Base-by-base conservation (phyloP, 257 asterid species). In the Petrea volubilis region DNA sequence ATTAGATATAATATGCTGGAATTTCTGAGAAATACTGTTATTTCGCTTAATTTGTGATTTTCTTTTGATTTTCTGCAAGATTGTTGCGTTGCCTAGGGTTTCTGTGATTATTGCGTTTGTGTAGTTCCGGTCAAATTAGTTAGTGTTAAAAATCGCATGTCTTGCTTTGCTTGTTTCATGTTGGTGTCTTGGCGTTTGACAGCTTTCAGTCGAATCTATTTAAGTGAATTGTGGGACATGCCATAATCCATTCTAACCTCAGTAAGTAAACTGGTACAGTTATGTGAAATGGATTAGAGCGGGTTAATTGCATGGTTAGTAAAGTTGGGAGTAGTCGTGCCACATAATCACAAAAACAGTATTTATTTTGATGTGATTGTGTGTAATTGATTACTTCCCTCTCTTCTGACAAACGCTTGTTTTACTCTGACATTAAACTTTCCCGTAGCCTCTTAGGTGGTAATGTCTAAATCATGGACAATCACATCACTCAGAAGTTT, bases 1-100 rank as follows among this genome's bases (percentile, higher is more conserved):
- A 34, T 67, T 58, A 74, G 73, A 52, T 58, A 10, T 33, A 33
- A 10, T 66, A 47, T 8, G 41, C 62, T 66, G 29, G 0, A 6
- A 18, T 7, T 14, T 36, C 38, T 59, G 14, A 23, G 18, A 36
- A 36, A 46, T 34, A 33, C 3, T 33, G 47, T 41, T 12, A 18
- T 24, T 59, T 44, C 66, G 25, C 59, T 66, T 34, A 46, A 46
- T 47, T 46, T 21, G 8, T 29, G 6, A n/a, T 7, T 5, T 28
- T 55, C 33, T 27, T 34, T 21, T 21, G 5, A 34, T 13, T 28
- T 27, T 46, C 21, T 49, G 8, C n/a, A 33, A 49, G 17, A 33
- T 27, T 59, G 29, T 18, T 47, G 20, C 58, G 11, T 10, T 3
- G 0, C 20, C 17, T 3, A 14, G 12, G 14, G 2, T 50, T 23